Percentiles rank a stretch among this genome's conserved stretches.
phyloP scores from a whole-genome alignment of 768 basidiomycete genomes.

The Lentinula guzmanii region DNA sequence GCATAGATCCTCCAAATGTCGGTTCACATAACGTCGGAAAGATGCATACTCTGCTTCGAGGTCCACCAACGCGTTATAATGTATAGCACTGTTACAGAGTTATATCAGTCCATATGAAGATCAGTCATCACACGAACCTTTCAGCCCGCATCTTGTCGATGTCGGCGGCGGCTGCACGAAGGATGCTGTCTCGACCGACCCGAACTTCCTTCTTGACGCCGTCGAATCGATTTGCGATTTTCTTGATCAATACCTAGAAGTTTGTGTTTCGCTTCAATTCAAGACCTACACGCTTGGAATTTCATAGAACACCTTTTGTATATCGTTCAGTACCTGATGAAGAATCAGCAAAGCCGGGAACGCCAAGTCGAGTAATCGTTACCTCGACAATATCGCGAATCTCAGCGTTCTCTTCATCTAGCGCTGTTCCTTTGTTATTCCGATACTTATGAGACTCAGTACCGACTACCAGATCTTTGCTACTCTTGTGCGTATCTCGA shows the following conservation, averaged over 20 bases:
- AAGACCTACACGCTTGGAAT: not conserved
- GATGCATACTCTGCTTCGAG: constrained; percentile 49
- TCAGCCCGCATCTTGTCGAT: constrained; percentile 38
- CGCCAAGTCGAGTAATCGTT: too few relatives aligned
- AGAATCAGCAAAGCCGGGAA: not conserved
- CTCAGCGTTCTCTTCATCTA: not conserved
- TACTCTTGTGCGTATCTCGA: not conserved
- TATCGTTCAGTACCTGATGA: constrained; percentile 41
- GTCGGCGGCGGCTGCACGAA: constrained; percentile 37
- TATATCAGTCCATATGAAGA: not conserved
- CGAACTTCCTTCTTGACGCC: constrained; percentile 40
- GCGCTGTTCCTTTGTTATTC: not conserved
- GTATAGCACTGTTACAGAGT: constrained; percentile 8
- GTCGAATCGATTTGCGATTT: constrained; percentile 42
- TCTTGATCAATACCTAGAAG: constrained; percentile 39
- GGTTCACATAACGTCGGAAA: constrained; percentile 31
- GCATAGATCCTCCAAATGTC: constrained; percentile 34
- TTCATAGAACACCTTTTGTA: constrained; percentile 33
- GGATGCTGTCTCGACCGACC: constrained; percentile 36
- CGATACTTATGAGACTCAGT: not conserved
- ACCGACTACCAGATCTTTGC: not conserved
- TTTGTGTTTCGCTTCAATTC: not conserved
- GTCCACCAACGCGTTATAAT: constrained; percentile 49
- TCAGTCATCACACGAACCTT: constrained; percentile 25
- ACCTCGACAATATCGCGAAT: constrained; percentile 1